phyloP scores from a whole-genome alignment of 2,329 filamentous ascomycete species.

The Penicillium sp. region DNA sequence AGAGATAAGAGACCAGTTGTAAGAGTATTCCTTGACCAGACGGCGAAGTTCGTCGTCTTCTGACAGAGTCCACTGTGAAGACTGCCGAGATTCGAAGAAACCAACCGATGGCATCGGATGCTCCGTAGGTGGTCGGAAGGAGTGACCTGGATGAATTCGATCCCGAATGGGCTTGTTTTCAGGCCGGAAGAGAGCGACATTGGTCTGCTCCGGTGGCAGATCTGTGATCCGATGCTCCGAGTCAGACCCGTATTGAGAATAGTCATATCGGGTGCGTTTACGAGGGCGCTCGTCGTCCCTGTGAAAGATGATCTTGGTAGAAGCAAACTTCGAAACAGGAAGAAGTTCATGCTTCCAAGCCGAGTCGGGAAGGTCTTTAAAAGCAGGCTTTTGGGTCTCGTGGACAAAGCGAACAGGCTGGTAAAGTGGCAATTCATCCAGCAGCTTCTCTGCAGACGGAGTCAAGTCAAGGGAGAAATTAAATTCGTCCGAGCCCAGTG shows the following conservation, averaged over 20 bases:
- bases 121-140: constrained; percentile 90
- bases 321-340: constrained; percentile 83
- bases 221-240: constrained; percentile 55
- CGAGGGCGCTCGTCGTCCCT: constrained; percentile 64
- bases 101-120: constrained; percentile 84
- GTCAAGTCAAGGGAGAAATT: constrained; percentile 77
- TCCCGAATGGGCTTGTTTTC: constrained; percentile 90
- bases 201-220: constrained; percentile 68
- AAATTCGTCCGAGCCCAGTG: constrained; percentile 77
- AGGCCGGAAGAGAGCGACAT: constrained; percentile 84
- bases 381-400: constrained; percentile 58
- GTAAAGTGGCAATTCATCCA: constrained; percentile 81
- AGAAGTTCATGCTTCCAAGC: constrained; percentile 76
- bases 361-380: constrained; percentile 67
- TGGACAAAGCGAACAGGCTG: constrained; percentile 61
- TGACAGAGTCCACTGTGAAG: constrained; percentile 86
- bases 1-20: constrained; percentile 96
- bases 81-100: constrained; percentile 84
- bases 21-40: constrained; percentile 87
- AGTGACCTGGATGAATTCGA: constrained; percentile 84
- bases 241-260: constrained; percentile 71
- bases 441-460: constrained; percentile 71
- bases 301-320: constrained; percentile 74
- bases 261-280: constrained; percentile 82
- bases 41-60: constrained; percentile 89